Evolutionary conservation across 164 flowering plant genomes (phyloP), one percentile per base, ranked within the genome.

Genomic region (Malania oleifera): DNA sequence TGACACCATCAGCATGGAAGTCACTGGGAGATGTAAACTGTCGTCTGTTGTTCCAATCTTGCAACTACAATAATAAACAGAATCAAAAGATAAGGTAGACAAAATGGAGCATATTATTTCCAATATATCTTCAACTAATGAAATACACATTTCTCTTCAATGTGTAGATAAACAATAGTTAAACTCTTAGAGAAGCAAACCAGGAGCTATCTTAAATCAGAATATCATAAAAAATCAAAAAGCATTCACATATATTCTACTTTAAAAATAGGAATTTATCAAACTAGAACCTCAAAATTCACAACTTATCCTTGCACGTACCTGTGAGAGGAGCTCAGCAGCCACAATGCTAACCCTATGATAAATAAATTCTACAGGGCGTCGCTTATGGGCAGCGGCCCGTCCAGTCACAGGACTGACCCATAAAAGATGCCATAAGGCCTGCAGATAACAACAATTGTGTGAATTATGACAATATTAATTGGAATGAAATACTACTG

Each of bases 381-480:
- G 67, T 50, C 59, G 75, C 76, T 67, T 85, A 37, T 46, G 54
- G 41, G 64, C 51, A 53, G 67, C 35, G 52, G 62, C 74, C 19
- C 77, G 49, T 5, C 77, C 63, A 52, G 74, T 61, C 7, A 67
- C 54, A 54, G 95, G 95, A 76, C 72, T 77, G 56, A 85, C 62
- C 97, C 99, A 95, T 13, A 88, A 68, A 14, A 91, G 82, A 70
- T 95, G 92, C 99, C 99, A 95, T 41, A 95, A 72, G 28, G 95
- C 95, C 99, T 95, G 75, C 66, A 72, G 15, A 44, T 62, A 61
- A 35, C 27, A 68, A 29, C 24, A 48, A 43, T 43, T 44, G 34
- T 20, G 12, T 56, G 29, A 31, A 60, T 35, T 8, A n/a, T 25
- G 48, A 13, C 43, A 43, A 25, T 13, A 4, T 6, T 54, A n/a